These are phyloP conservation scores for Torulaspora globosa DNA, from an alignment of 1,139 yeast species.

Conservation along the genomic window DNA sequence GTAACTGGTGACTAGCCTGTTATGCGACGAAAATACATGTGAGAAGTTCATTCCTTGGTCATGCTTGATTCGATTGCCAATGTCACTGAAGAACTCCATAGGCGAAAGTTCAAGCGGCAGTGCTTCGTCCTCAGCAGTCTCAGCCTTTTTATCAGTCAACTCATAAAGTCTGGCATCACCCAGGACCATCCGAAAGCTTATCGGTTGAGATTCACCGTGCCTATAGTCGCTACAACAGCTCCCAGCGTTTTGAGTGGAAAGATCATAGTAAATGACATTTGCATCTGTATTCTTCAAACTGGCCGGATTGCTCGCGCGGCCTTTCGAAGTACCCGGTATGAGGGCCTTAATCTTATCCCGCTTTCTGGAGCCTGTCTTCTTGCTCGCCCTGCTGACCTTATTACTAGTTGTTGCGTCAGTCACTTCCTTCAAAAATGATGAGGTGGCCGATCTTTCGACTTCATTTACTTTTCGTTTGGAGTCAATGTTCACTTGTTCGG, in stretches of 20 bases:
- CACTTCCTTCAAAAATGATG: background rate
- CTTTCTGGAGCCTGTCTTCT: conserved; percentile 1
- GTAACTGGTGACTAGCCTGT: conserved; percentile 20
- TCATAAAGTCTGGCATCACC: background rate
- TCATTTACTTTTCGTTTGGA: background rate
- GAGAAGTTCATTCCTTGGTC: conserved; percentile 14
- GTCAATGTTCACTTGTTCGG: background rate
- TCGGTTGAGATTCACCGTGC: conserved; percentile 4
- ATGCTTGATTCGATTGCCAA: conserved; percentile 7
- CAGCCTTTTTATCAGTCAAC: conserved; percentile 2
- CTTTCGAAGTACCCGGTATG: background rate
- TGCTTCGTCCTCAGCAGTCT: conserved; percentile 3
- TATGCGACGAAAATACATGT: conserved; percentile 14
- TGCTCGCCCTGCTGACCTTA: background rate
- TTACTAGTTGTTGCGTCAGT: background rate
- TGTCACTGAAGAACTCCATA: conserved; percentile 9
- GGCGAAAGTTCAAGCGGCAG: conserved; percentile 15
- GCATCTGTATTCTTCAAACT: background rate
- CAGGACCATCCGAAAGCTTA: background rate
- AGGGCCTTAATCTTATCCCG: conserved; percentile 6
- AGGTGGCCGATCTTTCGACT: background rate
- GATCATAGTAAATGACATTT: conserved; percentile 8
- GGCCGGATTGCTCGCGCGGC: background rate
- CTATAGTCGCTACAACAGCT: background rate
- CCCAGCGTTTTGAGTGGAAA: background rate